phyloP scores from a whole-genome alignment of 2,329 filamentous ascomycete species.

The Neonectria hederae region DNA sequence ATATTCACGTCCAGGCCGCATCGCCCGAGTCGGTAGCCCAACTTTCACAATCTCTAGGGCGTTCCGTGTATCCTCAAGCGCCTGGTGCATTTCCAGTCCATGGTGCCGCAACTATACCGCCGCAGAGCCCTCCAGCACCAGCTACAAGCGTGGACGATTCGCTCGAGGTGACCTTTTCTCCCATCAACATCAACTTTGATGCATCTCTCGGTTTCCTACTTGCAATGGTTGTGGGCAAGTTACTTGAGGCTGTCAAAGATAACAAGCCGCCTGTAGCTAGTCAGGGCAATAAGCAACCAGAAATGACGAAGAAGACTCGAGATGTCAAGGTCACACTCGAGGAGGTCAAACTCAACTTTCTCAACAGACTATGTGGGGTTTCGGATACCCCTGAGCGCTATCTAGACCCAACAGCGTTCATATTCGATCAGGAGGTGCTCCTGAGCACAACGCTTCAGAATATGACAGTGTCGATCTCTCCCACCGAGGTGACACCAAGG shows the following conservation, averaged over 20 bases:
- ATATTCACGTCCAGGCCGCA: conserved; percentile 49
- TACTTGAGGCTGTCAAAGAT: conserved; percentile 57
- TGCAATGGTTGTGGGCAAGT: conserved; percentile 59
- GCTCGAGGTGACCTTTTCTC: conserved; percentile 62
- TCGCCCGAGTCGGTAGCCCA: conserved; percentile 42
- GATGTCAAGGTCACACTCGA: conserved; percentile 58
- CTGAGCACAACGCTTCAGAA: conserved; percentile 61
- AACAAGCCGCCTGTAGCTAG: conserved; percentile 20
- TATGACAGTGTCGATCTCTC: conserved; percentile 46
- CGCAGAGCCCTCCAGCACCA: conserved; percentile 10
- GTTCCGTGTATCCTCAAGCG: conserved; percentile 60
- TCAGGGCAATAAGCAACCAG: conserved; percentile 24
- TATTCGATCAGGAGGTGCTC: conserved; percentile 60
- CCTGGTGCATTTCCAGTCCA: conserved; percentile 70
- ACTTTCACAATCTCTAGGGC: conserved; percentile 46
- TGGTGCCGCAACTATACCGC: conserved; percentile 23
- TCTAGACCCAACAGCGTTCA: conserved; percentile 52
- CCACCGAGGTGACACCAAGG: conserved; percentile 28
- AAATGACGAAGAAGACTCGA: conserved; percentile 36
- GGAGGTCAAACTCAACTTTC: conserved; percentile 63
- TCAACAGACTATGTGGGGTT: conserved; percentile 63
- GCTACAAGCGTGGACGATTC: conserved; percentile 30
- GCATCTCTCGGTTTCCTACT: conserved; percentile 65
- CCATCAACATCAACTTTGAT: conserved; percentile 64
- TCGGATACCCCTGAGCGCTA: conserved; percentile 60